Conservation (phyloP, 2,329 filamentous ascomycete species). For the Akanthomyces dipterigenus region DNA sequence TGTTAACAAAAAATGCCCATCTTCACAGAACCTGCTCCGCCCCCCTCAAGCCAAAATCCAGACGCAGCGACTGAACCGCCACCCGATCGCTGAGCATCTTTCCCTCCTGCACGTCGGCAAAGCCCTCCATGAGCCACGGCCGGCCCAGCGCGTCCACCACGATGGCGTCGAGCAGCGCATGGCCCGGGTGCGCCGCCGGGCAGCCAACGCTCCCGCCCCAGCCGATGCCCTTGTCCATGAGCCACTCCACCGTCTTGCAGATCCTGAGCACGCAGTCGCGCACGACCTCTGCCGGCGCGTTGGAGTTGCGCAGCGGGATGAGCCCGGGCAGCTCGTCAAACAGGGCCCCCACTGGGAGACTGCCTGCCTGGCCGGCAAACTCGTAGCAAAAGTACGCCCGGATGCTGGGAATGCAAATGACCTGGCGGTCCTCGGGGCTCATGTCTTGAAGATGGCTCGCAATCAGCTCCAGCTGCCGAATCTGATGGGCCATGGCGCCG, state of each 20-base stretch:
- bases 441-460: not conserved
- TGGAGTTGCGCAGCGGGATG: not conserved
- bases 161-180: not conserved
- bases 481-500: not conserved
- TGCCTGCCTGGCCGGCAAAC: not conserved
- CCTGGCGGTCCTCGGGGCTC: not conserved
- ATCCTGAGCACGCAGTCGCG: not conserved
- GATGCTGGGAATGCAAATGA: not conserved
- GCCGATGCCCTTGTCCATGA: not conserved
- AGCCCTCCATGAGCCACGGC: constrained; percentile 3
- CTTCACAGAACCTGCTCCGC: not conserved
- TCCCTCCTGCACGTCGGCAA: not conserved
- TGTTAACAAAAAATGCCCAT: no score
- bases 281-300: not conserved
- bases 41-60: not conserved
- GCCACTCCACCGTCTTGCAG: constrained; percentile 1
- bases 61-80: not conserved
- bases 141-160: not conserved
- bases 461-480: not conserved
- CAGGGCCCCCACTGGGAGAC: not conserved
- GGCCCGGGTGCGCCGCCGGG: not conserved
- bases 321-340: not conserved
- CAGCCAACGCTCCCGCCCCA: not conserved
- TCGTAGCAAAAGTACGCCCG: not conserved
- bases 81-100: not conserved